Conservation (phyloP, 148 eudicot species). For the Chenopodium suecicum region DNA sequence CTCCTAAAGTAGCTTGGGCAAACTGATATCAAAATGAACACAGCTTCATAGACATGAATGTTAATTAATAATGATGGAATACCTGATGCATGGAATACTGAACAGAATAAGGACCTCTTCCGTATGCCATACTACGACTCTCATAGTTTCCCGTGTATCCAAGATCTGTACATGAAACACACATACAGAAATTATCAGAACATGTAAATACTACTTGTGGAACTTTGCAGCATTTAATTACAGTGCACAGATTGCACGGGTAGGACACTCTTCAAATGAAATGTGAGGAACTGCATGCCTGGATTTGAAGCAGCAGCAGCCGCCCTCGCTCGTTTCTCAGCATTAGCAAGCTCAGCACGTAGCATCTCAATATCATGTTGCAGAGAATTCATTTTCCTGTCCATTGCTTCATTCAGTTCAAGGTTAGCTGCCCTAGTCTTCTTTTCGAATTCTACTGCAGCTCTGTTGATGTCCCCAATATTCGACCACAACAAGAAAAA, state of each 20-base stretch:
- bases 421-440: conserved; percentile 47
- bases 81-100: conserved; percentile 63
- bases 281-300: conserved; percentile 25
- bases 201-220: background rate
- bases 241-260: background rate
- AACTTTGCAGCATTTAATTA: background rate
- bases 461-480: conserved; percentile 34
- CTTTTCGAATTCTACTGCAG: conserved; percentile 71
- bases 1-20: background rate
- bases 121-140: conserved; percentile 36
- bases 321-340: conserved; percentile 65
- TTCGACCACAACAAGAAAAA: background rate
- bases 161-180: conserved; percentile 34
- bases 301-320: conserved; percentile 55
- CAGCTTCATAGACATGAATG: background rate
- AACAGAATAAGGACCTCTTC: conserved; percentile 40
- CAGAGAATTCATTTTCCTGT: conserved; percentile 44
- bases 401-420: conserved; percentile 58
- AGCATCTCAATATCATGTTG: conserved; percentile 58
- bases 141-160: conserved; percentile 45
- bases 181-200: background rate
- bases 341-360: conserved; percentile 60
- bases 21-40: background rate
- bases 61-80: background rate
- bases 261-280: background rate